Conservation (phyloP, 768 basidiomycete species). For the Pleurotus salmoneostramineus region DNA sequence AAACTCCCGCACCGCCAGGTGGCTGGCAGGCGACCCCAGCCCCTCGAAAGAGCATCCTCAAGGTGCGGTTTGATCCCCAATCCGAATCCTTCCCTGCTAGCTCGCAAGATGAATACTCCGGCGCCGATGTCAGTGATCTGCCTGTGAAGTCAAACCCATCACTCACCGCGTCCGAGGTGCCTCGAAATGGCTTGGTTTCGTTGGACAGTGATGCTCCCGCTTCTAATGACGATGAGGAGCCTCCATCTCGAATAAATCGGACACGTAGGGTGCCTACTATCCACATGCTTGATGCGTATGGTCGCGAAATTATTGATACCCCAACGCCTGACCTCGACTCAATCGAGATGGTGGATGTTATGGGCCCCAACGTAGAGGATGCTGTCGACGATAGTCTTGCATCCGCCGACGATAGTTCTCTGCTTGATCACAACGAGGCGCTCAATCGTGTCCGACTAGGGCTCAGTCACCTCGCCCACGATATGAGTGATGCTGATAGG, state of each 20-base stretch:
- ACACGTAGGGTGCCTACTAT: slow-evolving; percentile 47
- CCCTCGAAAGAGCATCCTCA: slow-evolving; percentile 52
- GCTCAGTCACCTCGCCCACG: slow-evolving; percentile 51
- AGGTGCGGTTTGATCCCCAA: slow-evolving; percentile 68
- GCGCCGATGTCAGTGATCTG: slow-evolving; percentile 13
- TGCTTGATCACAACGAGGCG: slow-evolving; percentile 43
- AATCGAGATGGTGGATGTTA: slow-evolving; percentile 65
- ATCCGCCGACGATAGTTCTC: slow-evolving; percentile 16
- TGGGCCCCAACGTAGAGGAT: slow-evolving; percentile 57
- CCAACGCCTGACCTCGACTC: slow-evolving; percentile 10
- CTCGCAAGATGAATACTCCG: slow-evolving; percentile 10
- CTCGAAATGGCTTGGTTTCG: too few relatives aligned
- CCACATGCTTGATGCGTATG: slow-evolving; percentile 71
- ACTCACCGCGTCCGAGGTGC: neutral
- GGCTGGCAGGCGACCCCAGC: slow-evolving; percentile 63
- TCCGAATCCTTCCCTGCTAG: slow-evolving; percentile 14
- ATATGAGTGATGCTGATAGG: slow-evolving; percentile 57
- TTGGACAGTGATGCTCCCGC: neutral
- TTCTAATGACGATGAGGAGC: slow-evolving; percentile 2
- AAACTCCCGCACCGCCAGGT: slow-evolving; percentile 69
- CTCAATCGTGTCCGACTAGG: slow-evolving; percentile 55
- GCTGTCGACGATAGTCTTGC: slow-evolving; percentile 12
- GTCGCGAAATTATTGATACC: slow-evolving; percentile 33
- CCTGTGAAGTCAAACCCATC: neutral
- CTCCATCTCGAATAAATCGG: slow-evolving; percentile 16